Percentiles rank a stretch among this genome's conserved stretches.
Evolutionary conservation across 2,329 filamentous ascomycete genomes (phyloP).

Genomic region (Penicillium sp.): DNA sequence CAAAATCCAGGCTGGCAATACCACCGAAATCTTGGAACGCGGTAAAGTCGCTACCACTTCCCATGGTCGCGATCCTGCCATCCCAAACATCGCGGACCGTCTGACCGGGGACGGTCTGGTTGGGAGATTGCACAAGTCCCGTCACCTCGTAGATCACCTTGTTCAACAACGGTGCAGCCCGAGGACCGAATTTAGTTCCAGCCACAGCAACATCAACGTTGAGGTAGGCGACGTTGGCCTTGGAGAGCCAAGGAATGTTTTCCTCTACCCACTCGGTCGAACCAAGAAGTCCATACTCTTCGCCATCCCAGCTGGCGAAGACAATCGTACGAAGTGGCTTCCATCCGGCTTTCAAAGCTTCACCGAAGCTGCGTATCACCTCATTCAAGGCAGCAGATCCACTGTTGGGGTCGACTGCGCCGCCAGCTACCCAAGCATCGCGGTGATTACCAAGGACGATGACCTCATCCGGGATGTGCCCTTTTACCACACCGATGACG

Average conservation of each 20-base stretch:
- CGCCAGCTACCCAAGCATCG: slow-evolving; percentile 84
- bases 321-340: slow-evolving; percentile 84
- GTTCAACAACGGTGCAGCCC: slow-evolving; percentile 70
- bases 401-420: slow-evolving; percentile 75
- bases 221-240: slow-evolving; percentile 70
- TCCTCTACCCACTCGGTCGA: slow-evolving; percentile 94
- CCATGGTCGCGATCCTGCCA: slow-evolving; percentile 59
- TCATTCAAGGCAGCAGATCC: slow-evolving; percentile 76
- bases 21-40: slow-evolving; percentile 69
- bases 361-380: slow-evolving; percentile 67
- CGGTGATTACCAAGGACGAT: slow-evolving; percentile 88
- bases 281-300: slow-evolving; percentile 80
- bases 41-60: slow-evolving; percentile 67
- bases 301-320: slow-evolving; percentile 78
- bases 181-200: slow-evolving; percentile 58
- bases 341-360: slow-evolving; percentile 67
- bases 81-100: slow-evolving; percentile 65
- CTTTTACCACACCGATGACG: slow-evolving; percentile 87
- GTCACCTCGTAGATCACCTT: slow-evolving; percentile 64
- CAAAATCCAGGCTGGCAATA: slow-evolving; percentile 59
- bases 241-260: slow-evolving; percentile 71
- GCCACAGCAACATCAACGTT: slow-evolving; percentile 73
- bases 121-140: slow-evolving; percentile 60
- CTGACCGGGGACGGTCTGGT: slow-evolving; percentile 65
- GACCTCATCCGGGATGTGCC: slow-evolving; percentile 75